Percentiles rank a stretch among this genome's conserved stretches.
Evolutionary conservation across 108 stramenopile genomes (phyloP).

Genomic region (Chaetoceros tenuissimus): DNA sequence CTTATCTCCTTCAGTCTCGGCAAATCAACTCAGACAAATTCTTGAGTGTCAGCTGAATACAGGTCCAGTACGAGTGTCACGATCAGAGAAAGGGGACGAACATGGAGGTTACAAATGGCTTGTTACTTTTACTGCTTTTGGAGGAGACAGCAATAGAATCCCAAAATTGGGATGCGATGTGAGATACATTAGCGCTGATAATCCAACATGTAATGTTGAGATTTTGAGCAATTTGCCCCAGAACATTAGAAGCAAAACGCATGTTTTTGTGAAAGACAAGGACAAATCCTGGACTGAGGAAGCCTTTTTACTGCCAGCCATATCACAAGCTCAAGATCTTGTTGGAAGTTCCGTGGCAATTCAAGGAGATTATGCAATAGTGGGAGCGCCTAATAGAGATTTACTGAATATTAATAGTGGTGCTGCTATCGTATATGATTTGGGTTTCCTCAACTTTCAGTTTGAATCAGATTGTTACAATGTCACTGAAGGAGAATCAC

Average conservation of each 20-base stretch:
- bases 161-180: slow-evolving; percentile 14
- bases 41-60: slow-evolving; percentile 29
- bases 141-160: slow-evolving; percentile 7
- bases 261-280: slow-evolving; percentile 49
- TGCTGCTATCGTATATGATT: slow-evolving; percentile 44
- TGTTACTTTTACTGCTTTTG: slow-evolving; percentile 34
- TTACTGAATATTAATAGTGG: slow-evolving; percentile 46
- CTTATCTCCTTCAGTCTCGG: slow-evolving; percentile 24
- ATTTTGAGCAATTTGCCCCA: slow-evolving; percentile 11
- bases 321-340: slow-evolving; percentile 47
- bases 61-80: slow-evolving; percentile 21
- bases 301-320: slow-evolving; percentile 43
- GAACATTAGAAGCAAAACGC: slow-evolving; percentile 39
- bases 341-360: slow-evolving; percentile 44
- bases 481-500: slow-evolving; percentile 44
- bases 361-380: slow-evolving; percentile 21
- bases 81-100: slow-evolving; percentile 17
- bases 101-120: slow-evolving; percentile 27
- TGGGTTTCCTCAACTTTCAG: slow-evolving; percentile 32
- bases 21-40: slow-evolving; percentile 21
- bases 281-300: slow-evolving; percentile 37
- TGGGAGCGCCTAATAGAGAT: slow-evolving; percentile 72
- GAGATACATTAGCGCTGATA: slow-evolving; percentile 6
- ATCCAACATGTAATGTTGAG: slow-evolving; percentile 15
- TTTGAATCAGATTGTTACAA: slow-evolving; percentile 23